A percentile compares a stretch with the other conserved stretches of the same genome.
Conservation (phyloP, 2,329 filamentous ascomycete species). For the Xylariales sp. region DNA sequence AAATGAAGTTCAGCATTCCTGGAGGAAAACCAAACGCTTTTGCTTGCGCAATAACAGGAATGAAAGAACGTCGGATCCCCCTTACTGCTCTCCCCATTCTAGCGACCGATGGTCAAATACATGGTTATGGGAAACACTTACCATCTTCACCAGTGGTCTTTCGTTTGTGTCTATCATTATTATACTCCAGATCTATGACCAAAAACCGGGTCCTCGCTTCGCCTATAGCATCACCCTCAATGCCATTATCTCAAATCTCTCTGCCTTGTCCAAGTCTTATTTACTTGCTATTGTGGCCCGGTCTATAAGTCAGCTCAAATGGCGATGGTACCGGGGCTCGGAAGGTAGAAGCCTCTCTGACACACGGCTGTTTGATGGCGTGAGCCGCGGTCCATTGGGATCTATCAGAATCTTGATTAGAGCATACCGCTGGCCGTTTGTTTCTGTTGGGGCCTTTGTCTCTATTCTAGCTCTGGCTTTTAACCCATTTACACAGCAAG, state of each 20-base stretch:
- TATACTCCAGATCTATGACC: slow-evolving; percentile 19
- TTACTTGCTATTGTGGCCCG: slow-evolving; percentile 18
- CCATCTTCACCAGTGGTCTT: slow-evolving; percentile 7
- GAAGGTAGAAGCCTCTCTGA: slow-evolving; percentile 6
- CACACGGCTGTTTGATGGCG: slow-evolving; percentile 28
- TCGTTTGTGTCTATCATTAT: slow-evolving; percentile 4
- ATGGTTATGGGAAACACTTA: slow-evolving; percentile 23
- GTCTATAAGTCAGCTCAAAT: slow-evolving; percentile 33
- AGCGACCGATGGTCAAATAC: slow-evolving; percentile 33
- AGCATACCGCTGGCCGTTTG: not conserved
- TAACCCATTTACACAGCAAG: slow-evolving; percentile 30
- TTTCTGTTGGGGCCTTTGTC: slow-evolving; percentile 22
- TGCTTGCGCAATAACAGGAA: too few relatives aligned
- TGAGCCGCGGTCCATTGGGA: slow-evolving; percentile 27
- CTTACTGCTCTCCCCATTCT: too few relatives aligned
- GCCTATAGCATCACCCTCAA: slow-evolving; percentile 33
- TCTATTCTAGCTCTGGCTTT: slow-evolving; percentile 27
- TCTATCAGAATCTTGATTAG: slow-evolving; percentile 6
- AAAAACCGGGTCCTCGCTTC: slow-evolving; percentile 17
- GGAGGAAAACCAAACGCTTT: too few relatives aligned
- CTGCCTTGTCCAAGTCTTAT: slow-evolving; percentile 23
- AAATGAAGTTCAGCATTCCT: too few relatives aligned
- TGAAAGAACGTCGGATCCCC: too few relatives aligned
- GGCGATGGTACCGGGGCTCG: slow-evolving; percentile 29
- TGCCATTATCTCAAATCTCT: slow-evolving; percentile 30